Evolutionary conservation across 768 basidiomycete species (phyloP).

Genomic region (Asterophora parasitica): DNA sequence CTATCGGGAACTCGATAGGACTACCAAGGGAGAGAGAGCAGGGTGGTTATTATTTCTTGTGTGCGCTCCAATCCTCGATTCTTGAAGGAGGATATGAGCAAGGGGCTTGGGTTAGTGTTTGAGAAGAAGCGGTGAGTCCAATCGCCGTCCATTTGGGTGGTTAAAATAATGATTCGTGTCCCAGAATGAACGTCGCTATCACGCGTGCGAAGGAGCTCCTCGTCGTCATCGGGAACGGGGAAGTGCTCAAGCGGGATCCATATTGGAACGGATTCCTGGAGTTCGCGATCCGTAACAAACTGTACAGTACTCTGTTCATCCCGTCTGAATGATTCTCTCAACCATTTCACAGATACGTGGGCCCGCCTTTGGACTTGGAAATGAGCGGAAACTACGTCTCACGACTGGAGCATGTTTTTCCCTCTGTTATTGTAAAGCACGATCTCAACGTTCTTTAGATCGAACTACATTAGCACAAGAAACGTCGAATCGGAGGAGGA

Average conservation of each 20-base stretch:
- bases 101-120: conserved; percentile 40
- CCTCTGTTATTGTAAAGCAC: neutral
- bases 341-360: conserved; percentile 33
- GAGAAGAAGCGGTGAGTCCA: conserved; percentile 40
- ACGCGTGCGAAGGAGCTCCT: conserved; percentile 52
- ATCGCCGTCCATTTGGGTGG: neutral
- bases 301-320: conserved; percentile 27
- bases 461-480: conserved; percentile 16
- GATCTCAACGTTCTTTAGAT: conserved; percentile 12
- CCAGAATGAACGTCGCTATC: conserved; percentile 51
- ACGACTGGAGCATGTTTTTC: conserved; percentile 38
- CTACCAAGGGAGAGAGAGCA: conserved; percentile 47
- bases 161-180: neutral
- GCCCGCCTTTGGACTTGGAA: conserved; percentile 38
- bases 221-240: conserved; percentile 43
- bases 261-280: conserved; percentile 50
- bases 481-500: conserved; percentile 25
- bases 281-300: conserved; percentile 40
- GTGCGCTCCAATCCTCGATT: conserved; percentile 43
- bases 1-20: conserved; percentile 25
- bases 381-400: conserved; percentile 46
- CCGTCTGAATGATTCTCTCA: neutral
- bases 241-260: conserved; percentile 37
- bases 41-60: conserved; percentile 48
- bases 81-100: conserved; percentile 41